phyloP scores from a whole-genome alignment of 140 eudicot genomes.

The Stevia rebaudiana region DNA sequence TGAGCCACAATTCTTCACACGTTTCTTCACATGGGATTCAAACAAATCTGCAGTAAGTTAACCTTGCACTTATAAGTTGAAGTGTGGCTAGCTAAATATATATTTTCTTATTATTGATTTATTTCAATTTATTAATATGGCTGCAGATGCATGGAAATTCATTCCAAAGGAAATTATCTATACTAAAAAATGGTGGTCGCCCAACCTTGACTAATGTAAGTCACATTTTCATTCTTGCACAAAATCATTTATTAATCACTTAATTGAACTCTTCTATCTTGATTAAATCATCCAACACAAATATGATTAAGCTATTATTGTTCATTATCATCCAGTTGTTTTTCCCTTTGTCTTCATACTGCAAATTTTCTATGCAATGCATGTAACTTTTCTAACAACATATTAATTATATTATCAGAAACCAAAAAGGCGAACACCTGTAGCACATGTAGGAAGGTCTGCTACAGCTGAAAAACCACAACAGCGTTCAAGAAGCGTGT shows the following conservation, averaged over 20 bases:
- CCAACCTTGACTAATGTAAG: slow-evolving; percentile 64
- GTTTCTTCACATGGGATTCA: slow-evolving; percentile 91
- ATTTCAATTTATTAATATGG: slow-evolving; percentile 10
- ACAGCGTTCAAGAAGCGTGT: slow-evolving; percentile 89
- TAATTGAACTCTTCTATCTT: slow-evolving; percentile 4
- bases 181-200: slow-evolving; percentile 68
- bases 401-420: slow-evolving; percentile 42
- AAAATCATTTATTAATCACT: not conserved
- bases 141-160: slow-evolving; percentile 95
- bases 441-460: slow-evolving; percentile 71
- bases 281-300: not conserved
- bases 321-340: not conserved
- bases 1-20: slow-evolving; percentile 91
- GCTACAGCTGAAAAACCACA: slow-evolving; percentile 71
- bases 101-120: not conserved
- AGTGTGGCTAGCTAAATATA: not conserved
- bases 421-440: slow-evolving; percentile 87
- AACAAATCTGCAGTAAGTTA: slow-evolving; percentile 70
- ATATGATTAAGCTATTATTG: not conserved
- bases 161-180: slow-evolving; percentile 73
- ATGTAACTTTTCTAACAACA: not conserved
- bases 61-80: slow-evolving; percentile 5
- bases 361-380: not conserved
- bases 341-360: not conserved
- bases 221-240: slow-evolving; percentile 3